These are phyloP conservation scores for Aegilops umbellulata DNA, from an alignment of 176 grass and related monocot species.

Conservation along the genomic window DNA sequence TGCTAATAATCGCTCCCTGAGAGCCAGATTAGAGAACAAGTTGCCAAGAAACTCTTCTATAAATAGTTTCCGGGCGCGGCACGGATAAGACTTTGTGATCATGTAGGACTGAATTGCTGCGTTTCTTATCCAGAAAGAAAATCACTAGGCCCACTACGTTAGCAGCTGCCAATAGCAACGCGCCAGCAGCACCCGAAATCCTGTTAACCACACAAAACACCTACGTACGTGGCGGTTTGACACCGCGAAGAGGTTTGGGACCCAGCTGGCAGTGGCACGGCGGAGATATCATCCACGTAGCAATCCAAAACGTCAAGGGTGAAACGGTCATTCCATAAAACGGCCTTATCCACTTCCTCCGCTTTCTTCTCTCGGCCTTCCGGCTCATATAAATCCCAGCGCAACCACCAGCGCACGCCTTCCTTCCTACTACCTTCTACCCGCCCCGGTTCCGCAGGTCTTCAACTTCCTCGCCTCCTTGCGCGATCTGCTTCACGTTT, in stretches of 20 bases:
- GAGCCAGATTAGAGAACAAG: neutral
- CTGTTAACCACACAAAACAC: neutral
- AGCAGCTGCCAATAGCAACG: neutral
- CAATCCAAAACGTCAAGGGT: neutral
- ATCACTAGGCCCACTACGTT: neutral
- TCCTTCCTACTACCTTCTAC: neutral
- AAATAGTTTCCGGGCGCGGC: neutral
- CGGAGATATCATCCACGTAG: neutral
- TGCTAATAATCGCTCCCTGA: neutral
- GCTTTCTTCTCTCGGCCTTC: slow-evolving; percentile 5
- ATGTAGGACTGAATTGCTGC: neutral
- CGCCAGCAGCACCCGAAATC: neutral
- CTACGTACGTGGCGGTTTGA: neutral
- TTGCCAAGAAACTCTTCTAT: neutral
- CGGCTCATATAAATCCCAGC: slow-evolving; percentile 28
- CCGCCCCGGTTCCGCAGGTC: neutral
- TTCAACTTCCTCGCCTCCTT: neutral
- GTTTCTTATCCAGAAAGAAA: slow-evolving; percentile 24
- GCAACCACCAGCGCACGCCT: neutral
- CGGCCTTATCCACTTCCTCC: slow-evolving; percentile 31
- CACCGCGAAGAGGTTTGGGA: neutral
- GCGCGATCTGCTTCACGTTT: neutral
- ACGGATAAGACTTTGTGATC: slow-evolving; percentile 17
- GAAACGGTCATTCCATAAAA: neutral
- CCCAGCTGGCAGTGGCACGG: neutral